These are phyloP conservation scores for Hamamelis virginiana DNA, from an alignment of 164 flowering plant species.

Conservation along the genomic window DNA sequence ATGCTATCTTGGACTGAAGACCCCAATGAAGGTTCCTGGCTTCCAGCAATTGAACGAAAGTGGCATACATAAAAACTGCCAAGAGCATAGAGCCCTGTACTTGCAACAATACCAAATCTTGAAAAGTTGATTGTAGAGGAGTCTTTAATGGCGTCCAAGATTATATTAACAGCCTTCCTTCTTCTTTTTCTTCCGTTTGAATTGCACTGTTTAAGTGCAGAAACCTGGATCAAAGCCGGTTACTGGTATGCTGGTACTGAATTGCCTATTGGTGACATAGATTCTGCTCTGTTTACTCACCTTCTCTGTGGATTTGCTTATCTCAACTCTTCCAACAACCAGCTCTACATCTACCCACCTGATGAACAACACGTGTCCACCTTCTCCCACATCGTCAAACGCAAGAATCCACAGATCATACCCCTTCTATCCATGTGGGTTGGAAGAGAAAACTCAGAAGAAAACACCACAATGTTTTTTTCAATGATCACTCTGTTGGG, in stretches of 20 bases:
- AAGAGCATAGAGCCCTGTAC: no score
- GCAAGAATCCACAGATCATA: slow-evolving; percentile 12
- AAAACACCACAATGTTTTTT: background rate
- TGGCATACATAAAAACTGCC: no score
- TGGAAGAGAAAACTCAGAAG: background rate
- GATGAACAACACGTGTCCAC: slow-evolving; percentile 5
- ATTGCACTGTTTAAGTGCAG: background rate
- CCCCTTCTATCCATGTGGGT: slow-evolving; percentile 14
- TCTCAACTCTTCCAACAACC: slow-evolving; percentile 15
- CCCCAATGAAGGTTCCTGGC: no score
- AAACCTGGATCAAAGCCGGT: slow-evolving; percentile 18
- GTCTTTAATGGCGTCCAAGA: no score
- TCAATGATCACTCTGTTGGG: slow-evolving; percentile 8
- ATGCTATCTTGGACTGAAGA: no score
- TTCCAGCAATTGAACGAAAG: no score
- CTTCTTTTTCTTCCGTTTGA: background rate
- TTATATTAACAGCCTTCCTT: no score
- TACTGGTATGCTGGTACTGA: slow-evolving; percentile 14
- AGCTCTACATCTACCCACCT: slow-evolving; percentile 9
- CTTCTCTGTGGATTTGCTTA: slow-evolving; percentile 19
- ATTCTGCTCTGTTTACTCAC: slow-evolving; percentile 26
- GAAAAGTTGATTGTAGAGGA: no score
- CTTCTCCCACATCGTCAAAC: slow-evolving; percentile 18
- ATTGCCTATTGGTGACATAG: slow-evolving; percentile 10
- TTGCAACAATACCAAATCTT: no score